Evolutionary conservation across 1,284 basidiomycete species (phyloP).

Genomic region (Ustilago shanxiensis): DNA sequence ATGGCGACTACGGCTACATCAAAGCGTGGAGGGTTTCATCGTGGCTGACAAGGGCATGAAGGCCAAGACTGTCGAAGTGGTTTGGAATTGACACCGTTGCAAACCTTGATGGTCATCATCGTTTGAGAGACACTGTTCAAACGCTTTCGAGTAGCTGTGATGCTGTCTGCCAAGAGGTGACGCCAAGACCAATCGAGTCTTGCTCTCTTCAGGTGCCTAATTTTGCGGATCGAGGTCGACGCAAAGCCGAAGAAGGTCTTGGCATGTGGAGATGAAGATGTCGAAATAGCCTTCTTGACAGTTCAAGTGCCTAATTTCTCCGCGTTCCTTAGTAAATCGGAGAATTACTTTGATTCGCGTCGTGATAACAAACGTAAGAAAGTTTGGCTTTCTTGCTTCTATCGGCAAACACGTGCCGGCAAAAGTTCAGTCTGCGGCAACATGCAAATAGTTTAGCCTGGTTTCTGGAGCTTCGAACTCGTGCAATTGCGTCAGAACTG

Average conservation of each 20-base stretch:
- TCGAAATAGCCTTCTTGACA: constrained; percentile 11
- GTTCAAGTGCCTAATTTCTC: not conserved
- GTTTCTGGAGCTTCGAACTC: not conserved
- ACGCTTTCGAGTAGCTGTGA: not conserved
- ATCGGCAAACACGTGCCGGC: constrained; percentile 2
- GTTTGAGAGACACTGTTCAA: not conserved
- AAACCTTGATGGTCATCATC: not conserved
- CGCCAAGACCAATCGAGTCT: constrained; percentile 27
- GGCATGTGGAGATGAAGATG: constrained; percentile 28
- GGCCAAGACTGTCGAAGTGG: constrained; percentile 19
- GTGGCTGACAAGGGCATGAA: constrained; percentile 3
- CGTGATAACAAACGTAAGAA: not conserved
- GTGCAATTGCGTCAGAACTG: not conserved
- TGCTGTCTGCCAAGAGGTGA: constrained; percentile 19
- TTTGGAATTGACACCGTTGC: constrained; percentile 7
- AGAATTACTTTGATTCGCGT: constrained; percentile 30
- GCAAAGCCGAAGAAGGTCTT: constrained; percentile 27
- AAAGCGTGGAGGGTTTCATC: not conserved
- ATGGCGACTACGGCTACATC: not conserved
- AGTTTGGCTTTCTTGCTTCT: not conserved
- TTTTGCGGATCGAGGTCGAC: not conserved
- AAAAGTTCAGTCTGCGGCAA: not conserved
- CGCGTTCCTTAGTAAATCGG: constrained; percentile 9
- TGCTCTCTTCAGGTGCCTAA: constrained; percentile 33
- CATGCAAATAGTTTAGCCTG: not conserved